Evolutionary conservation across 2,329 filamentous ascomycete genomes (phyloP).

Genomic region (Monosporascus ibericus): DNA sequence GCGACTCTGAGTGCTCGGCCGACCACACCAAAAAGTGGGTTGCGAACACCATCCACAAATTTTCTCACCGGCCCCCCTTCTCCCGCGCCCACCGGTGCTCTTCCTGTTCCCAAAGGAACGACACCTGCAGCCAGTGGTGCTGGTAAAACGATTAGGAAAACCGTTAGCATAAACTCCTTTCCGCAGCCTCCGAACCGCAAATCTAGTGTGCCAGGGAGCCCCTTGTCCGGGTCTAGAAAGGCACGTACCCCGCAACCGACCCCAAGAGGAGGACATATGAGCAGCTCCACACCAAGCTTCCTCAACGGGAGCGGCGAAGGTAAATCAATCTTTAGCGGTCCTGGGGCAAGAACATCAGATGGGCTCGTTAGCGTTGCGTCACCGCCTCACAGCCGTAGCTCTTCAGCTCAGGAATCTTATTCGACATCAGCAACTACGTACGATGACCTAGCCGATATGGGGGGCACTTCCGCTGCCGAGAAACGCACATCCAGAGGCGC

Average conservation of each 20-base stretch:
- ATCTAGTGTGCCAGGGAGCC: conserved; percentile 57
- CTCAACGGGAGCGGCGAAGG: conserved; percentile 74
- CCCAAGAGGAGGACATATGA: conserved; percentile 45
- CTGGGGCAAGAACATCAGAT: conserved; percentile 62
- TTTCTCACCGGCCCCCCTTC: conserved; percentile 40
- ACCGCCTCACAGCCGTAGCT: conserved; percentile 81
- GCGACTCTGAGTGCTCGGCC: conserved; percentile 36
- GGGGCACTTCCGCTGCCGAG: conserved; percentile 30
- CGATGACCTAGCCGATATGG: conserved; percentile 64
- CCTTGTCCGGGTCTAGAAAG: conserved; percentile 50
- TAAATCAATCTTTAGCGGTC: conserved; percentile 60
- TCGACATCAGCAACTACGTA: conserved; percentile 85
- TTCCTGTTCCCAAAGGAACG: conserved; percentile 49
- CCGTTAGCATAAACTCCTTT: conserved; percentile 89
- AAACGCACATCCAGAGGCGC: conserved; percentile 45
- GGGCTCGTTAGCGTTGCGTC: conserved; percentile 73
- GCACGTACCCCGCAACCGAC: conserved; percentile 46
- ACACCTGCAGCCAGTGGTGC: conserved; percentile 49
- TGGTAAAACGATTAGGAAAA: conserved; percentile 72
- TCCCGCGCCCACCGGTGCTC: conserved; percentile 44
- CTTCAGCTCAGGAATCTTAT: conserved; percentile 87
- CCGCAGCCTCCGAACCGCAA: conserved; percentile 76
- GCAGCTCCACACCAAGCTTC: conserved; percentile 60
- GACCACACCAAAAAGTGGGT: conserved; percentile 48
- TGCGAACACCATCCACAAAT: conserved; percentile 54